Conservation (phyloP, 2,329 filamentous ascomycete genomes). For the Knufia petricola region DNA sequence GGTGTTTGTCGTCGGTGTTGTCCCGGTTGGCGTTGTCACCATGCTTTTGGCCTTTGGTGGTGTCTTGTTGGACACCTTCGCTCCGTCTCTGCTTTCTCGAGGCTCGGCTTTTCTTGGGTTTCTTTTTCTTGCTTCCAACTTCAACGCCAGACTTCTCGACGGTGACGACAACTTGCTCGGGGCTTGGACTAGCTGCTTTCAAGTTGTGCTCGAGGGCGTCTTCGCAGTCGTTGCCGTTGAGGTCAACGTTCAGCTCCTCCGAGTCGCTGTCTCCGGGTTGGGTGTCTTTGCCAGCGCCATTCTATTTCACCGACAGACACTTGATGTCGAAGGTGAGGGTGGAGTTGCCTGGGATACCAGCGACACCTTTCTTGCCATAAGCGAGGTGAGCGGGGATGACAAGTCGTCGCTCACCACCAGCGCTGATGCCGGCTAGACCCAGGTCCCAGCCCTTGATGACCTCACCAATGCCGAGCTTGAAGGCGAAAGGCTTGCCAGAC, state of each 20-base stretch:
- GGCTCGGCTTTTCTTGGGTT: not conserved
- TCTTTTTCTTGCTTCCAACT: not conserved
- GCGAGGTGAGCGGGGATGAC: constrained; percentile 78
- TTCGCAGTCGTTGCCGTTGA: not conserved
- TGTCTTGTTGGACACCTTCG: not conserved
- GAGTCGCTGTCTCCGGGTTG: not conserved
- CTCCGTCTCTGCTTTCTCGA: not conserved
- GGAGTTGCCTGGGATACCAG: constrained; percentile 85
- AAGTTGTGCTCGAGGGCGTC: not conserved
- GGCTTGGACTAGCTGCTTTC: not conserved
- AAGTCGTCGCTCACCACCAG: constrained; percentile 86
- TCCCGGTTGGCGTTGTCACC: not conserved
- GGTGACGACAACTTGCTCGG: not conserved
- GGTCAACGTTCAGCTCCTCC: not conserved
- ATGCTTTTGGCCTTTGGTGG: not conserved
- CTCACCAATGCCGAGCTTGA: constrained; percentile 88
- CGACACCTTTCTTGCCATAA: constrained; percentile 74
- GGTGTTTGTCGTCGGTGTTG: not conserved
- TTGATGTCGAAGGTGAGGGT: constrained; percentile 87
- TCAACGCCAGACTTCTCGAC: not conserved
- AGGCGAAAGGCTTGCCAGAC: constrained; percentile 94
- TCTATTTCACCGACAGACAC: constrained; percentile 42
- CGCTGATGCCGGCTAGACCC: constrained; percentile 81
- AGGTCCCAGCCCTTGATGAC: constrained; percentile 99
- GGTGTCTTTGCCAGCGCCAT: not conserved